Evolutionary conservation across 1,139 yeast genomes (phyloP).

Genomic region (Suhomyces wounanorum): DNA sequence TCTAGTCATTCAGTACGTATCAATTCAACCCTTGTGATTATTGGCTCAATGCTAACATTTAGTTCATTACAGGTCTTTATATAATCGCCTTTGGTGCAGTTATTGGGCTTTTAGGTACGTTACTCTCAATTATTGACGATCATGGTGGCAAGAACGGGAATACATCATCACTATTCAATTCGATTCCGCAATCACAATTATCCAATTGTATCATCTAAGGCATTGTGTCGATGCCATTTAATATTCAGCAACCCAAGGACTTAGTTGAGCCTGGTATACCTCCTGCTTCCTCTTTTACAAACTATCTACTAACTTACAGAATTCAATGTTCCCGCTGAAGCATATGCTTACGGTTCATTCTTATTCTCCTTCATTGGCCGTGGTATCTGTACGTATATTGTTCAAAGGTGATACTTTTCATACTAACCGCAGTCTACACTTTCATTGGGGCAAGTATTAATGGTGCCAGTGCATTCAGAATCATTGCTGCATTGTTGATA

Average conservation of each 20-base stretch:
- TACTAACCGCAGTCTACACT: slow-evolving; percentile 53
- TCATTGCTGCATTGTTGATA: slow-evolving; percentile 57
- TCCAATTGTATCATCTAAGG: no score
- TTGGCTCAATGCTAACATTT: slow-evolving; percentile 13
- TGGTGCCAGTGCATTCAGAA: slow-evolving; percentile 58
- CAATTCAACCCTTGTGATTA: background rate
- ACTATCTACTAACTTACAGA: slow-evolving; percentile 35
- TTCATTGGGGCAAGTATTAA: slow-evolving; percentile 65
- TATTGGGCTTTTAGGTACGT: slow-evolving; percentile 56
- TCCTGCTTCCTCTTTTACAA: background rate
- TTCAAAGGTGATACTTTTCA: slow-evolving; percentile 14
- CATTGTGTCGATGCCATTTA: no score
- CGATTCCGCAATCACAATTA: background rate
- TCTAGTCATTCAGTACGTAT: slow-evolving; percentile 33
- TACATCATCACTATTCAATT: background rate
- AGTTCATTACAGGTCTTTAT: slow-evolving; percentile 58
- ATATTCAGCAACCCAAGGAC: no score
- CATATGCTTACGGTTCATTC: slow-evolving; percentile 75
- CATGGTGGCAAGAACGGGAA: background rate
- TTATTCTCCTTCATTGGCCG: slow-evolving; percentile 83
- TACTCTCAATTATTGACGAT: background rate
- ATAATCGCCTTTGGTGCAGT: slow-evolving; percentile 56
- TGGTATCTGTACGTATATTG: slow-evolving; percentile 57
- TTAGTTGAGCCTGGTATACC: no score
- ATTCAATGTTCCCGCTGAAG: slow-evolving; percentile 65